A percentile compares a stretch with the other conserved stretches of the same genome.
phyloP scores from a whole-genome alignment of 2,329 filamentous ascomycete genomes.

The Epichloe baconii region DNA sequence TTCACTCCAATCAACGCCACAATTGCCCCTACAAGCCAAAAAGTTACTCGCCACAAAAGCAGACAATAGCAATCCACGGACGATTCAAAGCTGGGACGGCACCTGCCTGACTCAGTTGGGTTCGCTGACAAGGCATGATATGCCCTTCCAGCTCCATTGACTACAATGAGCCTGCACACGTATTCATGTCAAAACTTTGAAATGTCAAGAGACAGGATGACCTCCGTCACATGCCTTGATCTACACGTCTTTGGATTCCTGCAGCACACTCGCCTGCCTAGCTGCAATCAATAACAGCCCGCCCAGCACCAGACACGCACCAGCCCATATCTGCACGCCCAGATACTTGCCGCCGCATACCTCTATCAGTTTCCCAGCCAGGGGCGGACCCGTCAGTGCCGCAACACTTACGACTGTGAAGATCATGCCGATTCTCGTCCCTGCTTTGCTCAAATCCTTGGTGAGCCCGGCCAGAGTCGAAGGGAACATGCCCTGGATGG shows the following conservation, averaged over 20 bases:
- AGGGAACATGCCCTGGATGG: conserved; percentile 54
- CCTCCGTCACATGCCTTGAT: too few species aligned
- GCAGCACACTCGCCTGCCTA: neutral
- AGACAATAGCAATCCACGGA: too few species aligned
- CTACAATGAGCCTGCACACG: too few species aligned
- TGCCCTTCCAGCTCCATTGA: too few species aligned
- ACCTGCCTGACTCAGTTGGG: too few species aligned
- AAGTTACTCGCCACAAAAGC: too few species aligned
- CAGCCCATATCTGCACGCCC: conserved; percentile 39
- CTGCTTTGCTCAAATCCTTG: conserved; percentile 38
- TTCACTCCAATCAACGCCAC: too few species aligned
- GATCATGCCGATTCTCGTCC: conserved; percentile 46
- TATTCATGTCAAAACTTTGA: too few species aligned
- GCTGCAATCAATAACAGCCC: conserved; percentile 27
- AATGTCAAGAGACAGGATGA: too few species aligned
- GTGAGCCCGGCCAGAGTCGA: conserved; percentile 34
- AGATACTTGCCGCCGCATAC: conserved; percentile 29
- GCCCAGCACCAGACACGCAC: conserved; percentile 30
- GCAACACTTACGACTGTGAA: conserved; percentile 44
- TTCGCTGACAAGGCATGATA: too few species aligned
- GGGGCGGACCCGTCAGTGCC: conserved; percentile 39
- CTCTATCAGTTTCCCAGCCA: conserved; percentile 38
- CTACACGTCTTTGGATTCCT: neutral
- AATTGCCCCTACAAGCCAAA: too few species aligned
- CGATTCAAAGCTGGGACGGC: too few species aligned